These are phyloP conservation scores for Fusarium decemcellulare DNA, from an alignment of 2,329 filamentous ascomycete genomes.

Conservation along the genomic window DNA sequence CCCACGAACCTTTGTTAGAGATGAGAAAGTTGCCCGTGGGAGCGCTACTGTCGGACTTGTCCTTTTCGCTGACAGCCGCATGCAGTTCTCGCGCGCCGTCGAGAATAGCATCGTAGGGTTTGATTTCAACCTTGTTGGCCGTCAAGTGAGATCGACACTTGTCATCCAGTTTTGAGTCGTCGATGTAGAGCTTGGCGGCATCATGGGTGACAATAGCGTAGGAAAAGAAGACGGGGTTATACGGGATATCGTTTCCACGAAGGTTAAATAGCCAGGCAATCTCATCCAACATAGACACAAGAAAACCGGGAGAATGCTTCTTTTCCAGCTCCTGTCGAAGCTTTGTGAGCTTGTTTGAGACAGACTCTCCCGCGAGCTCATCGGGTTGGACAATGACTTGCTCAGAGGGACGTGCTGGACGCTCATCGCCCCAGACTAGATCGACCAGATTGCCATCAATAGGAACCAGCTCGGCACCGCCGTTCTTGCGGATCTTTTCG, in stretches of 20 bases:
- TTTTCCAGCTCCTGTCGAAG: constrained; percentile 93
- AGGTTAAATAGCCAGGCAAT: constrained; percentile 99
- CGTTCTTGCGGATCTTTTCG: constrained; percentile 89
- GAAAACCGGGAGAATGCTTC: constrained; percentile 88
- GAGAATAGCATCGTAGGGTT: constrained; percentile 88
- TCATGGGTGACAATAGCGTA: constrained; percentile 90
- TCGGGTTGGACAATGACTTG: constrained; percentile 79
- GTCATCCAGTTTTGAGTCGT: constrained; percentile 81
- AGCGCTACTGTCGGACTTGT: constrained; percentile 50
- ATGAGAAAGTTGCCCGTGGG: constrained; percentile 79
- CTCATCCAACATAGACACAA: constrained; percentile 96
- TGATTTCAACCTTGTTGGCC: constrained; percentile 78
- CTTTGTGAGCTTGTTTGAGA: constrained; percentile 85
- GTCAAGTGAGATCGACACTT: constrained; percentile 80
- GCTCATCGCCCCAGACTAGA: constrained; percentile 83
- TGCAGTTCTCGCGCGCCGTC: constrained; percentile 77
- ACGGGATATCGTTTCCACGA: constrained; percentile 93
- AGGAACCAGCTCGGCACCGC: constrained; percentile 81
- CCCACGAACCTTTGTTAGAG: constrained; percentile 94
- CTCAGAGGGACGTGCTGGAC: constrained; percentile 82
- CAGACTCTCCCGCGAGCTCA: constrained; percentile 85
- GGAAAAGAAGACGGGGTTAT: constrained; percentile 98
- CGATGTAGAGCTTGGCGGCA: constrained; percentile 85
- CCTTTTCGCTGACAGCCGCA: constrained; percentile 55
- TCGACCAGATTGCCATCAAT: constrained; percentile 91